A percentile compares a stretch with the other conserved stretches of the same genome.
phyloP scores from a whole-genome alignment of 305 asterid species.

The Fraxinus floribunda region DNA sequence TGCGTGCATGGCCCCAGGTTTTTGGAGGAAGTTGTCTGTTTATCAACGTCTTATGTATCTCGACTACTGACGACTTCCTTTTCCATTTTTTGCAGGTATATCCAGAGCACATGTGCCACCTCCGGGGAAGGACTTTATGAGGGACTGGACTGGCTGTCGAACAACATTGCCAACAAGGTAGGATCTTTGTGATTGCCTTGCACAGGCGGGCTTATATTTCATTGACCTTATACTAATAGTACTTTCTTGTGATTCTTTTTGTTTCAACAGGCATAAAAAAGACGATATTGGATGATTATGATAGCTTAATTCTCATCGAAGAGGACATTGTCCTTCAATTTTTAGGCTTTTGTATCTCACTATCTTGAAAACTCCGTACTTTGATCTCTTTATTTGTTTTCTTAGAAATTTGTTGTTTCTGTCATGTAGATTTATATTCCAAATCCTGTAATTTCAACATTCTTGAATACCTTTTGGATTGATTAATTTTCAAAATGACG shows the following conservation, averaged over 20 bases:
- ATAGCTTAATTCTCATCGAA: slow-evolving; percentile 31
- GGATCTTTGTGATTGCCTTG: neutral
- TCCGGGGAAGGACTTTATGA: slow-evolving; percentile 59
- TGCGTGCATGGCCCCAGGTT: neutral
- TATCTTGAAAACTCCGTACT: neutral
- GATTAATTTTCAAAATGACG: neutral
- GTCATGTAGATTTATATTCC: slow-evolving; percentile 23
- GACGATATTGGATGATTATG: slow-evolving; percentile 27
- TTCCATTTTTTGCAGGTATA: slow-evolving; percentile 35
- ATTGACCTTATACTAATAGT: neutral
- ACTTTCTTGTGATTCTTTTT: neutral
- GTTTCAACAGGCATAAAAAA: slow-evolving; percentile 37
- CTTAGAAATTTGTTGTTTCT: neutral
- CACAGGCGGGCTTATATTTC: neutral
- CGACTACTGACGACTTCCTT: neutral
- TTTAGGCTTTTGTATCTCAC: slow-evolving; percentile 17
- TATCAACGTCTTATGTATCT: neutral
- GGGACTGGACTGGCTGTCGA: slow-evolving; percentile 58
- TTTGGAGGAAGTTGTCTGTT: neutral
- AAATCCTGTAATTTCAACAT: slow-evolving; percentile 12
- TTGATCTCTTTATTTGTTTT: neutral
- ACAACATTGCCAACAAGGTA: slow-evolving; percentile 63
- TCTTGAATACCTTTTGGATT: neutral
- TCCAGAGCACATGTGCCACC: slow-evolving; percentile 62
- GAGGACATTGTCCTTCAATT: slow-evolving; percentile 28